phyloP scores from a whole-genome alignment of 148 eudicot species.

The Euryodendron excelsum region DNA sequence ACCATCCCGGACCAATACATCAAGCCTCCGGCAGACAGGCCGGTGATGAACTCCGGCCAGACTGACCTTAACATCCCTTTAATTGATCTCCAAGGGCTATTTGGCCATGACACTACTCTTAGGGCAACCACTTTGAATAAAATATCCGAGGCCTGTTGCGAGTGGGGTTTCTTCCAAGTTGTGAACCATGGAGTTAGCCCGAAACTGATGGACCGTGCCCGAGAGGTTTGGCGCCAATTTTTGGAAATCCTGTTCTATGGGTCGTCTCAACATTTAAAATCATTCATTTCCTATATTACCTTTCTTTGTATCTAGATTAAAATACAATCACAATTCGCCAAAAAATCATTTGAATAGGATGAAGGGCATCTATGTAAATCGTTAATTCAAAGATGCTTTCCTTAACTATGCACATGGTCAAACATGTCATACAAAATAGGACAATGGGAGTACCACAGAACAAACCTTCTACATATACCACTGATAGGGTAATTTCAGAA shows the following conservation, averaged over 20 bases:
- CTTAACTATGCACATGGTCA: neutral
- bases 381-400: neutral
- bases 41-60: slow-evolving; percentile 10
- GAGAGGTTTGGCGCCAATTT: slow-evolving; percentile 66
- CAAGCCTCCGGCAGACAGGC: slow-evolving; percentile 57
- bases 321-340: neutral
- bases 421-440: neutral
- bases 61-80: slow-evolving; percentile 56
- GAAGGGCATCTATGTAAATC: neutral
- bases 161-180: slow-evolving; percentile 89
- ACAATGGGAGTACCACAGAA: neutral
- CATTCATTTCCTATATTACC: neutral
- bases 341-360: neutral
- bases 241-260: too few relatives aligned
- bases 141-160: slow-evolving; percentile 51
- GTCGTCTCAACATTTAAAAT: too few relatives aligned
- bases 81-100: slow-evolving; percentile 56
- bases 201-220: slow-evolving; percentile 59
- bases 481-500: neutral
- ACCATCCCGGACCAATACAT: slow-evolving; percentile 58
- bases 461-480: neutral
- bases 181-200: slow-evolving; percentile 70
- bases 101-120: neutral
- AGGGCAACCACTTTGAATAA: slow-evolving; percentile 20
- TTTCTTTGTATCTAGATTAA: neutral